Conservation (phyloP, 768 basidiomycete species). For the Mycena olivaceomarginata region DNA sequence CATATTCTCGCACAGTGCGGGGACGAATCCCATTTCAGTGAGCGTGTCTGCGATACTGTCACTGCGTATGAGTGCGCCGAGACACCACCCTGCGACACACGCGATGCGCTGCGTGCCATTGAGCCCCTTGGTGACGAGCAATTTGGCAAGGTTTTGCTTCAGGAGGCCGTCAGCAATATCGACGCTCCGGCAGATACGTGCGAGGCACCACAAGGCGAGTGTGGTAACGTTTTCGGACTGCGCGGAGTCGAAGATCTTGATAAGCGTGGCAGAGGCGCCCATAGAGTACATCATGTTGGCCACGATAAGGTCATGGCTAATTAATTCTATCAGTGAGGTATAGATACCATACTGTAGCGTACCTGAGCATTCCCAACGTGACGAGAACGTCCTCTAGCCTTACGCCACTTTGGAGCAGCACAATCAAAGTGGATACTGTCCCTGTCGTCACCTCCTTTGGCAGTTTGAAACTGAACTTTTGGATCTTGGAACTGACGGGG, state of each 20-base stretch:
- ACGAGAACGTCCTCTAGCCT: constrained; percentile 48
- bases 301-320: constrained; percentile 45
- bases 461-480: neutral
- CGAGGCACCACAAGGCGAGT: constrained; percentile 49
- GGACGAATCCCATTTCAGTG: constrained; percentile 38
- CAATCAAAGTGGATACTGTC: constrained; percentile 46
- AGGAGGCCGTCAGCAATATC: constrained; percentile 50
- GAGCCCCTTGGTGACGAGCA: constrained; percentile 44
- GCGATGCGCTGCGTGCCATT: constrained; percentile 36
- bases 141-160: constrained; percentile 44
- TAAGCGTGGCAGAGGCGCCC: constrained; percentile 46
- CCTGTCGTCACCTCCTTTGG: constrained; percentile 47
- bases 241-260: constrained; percentile 46
- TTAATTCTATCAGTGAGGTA: neutral
- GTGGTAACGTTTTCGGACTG: constrained; percentile 44
- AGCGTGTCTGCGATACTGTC: constrained; percentile 49
- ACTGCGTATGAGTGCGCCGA: constrained; percentile 44
- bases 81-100: constrained; percentile 46
- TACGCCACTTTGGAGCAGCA: constrained; percentile 45
- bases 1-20: constrained; percentile 44
- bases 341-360: constrained; percentile 7
- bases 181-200: constrained; percentile 46
- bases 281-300: constrained; percentile 52
- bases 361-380: constrained; percentile 49
- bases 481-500: neutral